Base-by-base conservation (phyloP, 2,329 filamentous ascomycete species). In the Botrytis paeoniae region DNA sequence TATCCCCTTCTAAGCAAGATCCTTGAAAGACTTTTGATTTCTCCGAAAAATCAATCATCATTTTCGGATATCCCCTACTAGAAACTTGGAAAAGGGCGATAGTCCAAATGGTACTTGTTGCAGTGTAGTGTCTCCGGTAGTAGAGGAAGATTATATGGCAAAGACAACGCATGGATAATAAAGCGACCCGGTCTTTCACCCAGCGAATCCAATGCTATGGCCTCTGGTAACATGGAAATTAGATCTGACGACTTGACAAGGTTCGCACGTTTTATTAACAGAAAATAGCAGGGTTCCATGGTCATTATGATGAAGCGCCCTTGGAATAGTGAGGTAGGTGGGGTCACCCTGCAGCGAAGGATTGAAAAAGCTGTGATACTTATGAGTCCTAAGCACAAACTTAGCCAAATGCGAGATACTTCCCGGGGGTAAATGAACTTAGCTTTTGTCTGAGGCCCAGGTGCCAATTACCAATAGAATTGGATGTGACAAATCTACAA, bases 151-250 rank as follows among this genome's bases (percentile, higher is more conserved):
- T 35, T 35, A 8, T 29, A 29, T 72, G 70, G 70, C 39, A 41
- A 51, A 69, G 70, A 68, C 60, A 69, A 68, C 70, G 70, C 70
- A 72, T 69, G 70, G 70, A 72, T 72, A 69, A 18, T 32, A 61
- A 48, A 72, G 70, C 45, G 70, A 69, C 51, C 70, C 65, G 70
- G 51, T 35, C 70, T 61, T 20, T 51, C 32, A 45, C 39, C 68
- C 68, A 70, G 61, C 66, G 59, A 73, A 75, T 73, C 75, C 75
- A 75, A 77, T 74, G 75, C 76, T 72, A 76, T 75, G 75, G 70
- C 39, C 32, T 60, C 25, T 72, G 70, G 62, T 45, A 72, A 75
- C 59, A 73, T 73, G 69, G 73, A 74, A 76, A 74, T 74, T 73
- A 66, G 69, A 76, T 76, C 75, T 76, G 76, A 75, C 68, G 74